These are phyloP conservation scores for Naematelia aurantialba DNA, from an alignment of 768 basidiomycete species.

Conservation along the genomic window DNA sequence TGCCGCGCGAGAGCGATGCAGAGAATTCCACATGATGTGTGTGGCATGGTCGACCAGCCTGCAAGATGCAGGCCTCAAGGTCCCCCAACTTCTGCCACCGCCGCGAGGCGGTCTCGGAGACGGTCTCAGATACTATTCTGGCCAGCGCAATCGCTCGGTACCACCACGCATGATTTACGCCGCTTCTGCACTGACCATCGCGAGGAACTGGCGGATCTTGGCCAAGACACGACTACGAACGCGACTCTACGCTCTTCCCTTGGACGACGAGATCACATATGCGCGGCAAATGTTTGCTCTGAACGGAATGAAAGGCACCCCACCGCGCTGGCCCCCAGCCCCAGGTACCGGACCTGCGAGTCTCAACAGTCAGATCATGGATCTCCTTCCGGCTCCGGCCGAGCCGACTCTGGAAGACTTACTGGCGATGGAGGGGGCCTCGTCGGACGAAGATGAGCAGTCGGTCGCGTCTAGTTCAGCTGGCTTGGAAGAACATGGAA, in stretches of 20 bases:
- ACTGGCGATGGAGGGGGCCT: neutral
- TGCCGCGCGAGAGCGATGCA: neutral
- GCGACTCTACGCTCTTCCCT: conserved; percentile 11
- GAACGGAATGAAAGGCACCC: neutral
- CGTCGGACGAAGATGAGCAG: neutral
- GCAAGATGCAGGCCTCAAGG: conserved; percentile 19
- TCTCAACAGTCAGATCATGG: neutral
- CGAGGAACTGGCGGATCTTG: conserved; percentile 24
- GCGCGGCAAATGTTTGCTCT: conserved; percentile 17
- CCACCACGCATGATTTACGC: conserved; percentile 22
- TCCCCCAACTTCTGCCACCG: conserved; percentile 18
- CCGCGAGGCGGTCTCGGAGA: conserved; percentile 17
- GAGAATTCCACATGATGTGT: neutral
- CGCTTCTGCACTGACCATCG: conserved; percentile 13
- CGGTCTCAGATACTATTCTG: conserved; percentile 19
- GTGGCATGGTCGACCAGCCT: conserved; percentile 32
- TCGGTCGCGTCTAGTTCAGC: neutral
- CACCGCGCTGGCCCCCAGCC: neutral
- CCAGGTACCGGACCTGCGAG: neutral
- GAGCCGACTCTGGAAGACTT: neutral
- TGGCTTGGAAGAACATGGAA: neutral
- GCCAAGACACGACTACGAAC: conserved; percentile 9
- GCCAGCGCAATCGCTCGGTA: conserved; percentile 17
- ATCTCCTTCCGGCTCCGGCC: neutral
- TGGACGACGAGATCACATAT: conserved; percentile 13